Evolutionary conservation across 2,329 filamentous ascomycete species (phyloP).

Genomic region (Paraphaeosphaeria minitans): DNA sequence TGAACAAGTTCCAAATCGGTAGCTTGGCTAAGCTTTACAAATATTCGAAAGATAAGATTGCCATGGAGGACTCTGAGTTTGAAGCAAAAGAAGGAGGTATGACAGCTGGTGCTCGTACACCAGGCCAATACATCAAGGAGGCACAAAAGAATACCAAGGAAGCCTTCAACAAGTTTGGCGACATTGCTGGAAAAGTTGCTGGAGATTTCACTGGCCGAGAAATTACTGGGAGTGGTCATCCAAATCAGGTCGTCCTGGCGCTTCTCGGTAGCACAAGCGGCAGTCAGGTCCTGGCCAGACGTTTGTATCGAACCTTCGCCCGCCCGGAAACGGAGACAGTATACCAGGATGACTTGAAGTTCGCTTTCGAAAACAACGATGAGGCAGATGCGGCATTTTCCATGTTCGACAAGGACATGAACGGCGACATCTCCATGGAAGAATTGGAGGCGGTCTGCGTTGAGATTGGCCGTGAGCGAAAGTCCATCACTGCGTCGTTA

Average conservation of each 20-base stretch:
- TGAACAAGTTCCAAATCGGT: slow-evolving; percentile 88
- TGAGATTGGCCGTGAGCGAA: slow-evolving; percentile 92
- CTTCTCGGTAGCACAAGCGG: slow-evolving; percentile 74
- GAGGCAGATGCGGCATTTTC: slow-evolving; percentile 87
- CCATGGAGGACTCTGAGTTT: slow-evolving; percentile 77
- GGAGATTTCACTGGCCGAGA: slow-evolving; percentile 86
- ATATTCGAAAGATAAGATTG: slow-evolving; percentile 68
- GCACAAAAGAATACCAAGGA: slow-evolving; percentile 76
- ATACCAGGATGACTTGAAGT: slow-evolving; percentile 74
- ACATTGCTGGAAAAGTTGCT: slow-evolving; percentile 82
- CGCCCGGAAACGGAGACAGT: slow-evolving; percentile 77
- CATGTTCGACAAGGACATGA: slow-evolving; percentile 96
- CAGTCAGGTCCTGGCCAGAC: slow-evolving; percentile 82
- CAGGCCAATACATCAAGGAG: slow-evolving; percentile 70
- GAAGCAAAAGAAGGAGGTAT: slow-evolving; percentile 54
- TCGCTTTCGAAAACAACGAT: slow-evolving; percentile 79
- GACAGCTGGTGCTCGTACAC: slow-evolving; percentile 71
- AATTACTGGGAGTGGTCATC: slow-evolving; percentile 72
- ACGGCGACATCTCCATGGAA: slow-evolving; percentile 94
- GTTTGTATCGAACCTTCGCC: slow-evolving; percentile 85
- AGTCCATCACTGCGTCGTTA: slow-evolving; percentile 90
- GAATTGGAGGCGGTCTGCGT: slow-evolving; percentile 92
- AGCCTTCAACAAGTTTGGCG: slow-evolving; percentile 79
- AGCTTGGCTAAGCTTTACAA: slow-evolving; percentile 68
- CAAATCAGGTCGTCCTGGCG: slow-evolving; percentile 81